These are phyloP conservation scores for Rhododendron griersonianum DNA, from an alignment of 148 eudicot species.

Conservation along the genomic window DNA sequence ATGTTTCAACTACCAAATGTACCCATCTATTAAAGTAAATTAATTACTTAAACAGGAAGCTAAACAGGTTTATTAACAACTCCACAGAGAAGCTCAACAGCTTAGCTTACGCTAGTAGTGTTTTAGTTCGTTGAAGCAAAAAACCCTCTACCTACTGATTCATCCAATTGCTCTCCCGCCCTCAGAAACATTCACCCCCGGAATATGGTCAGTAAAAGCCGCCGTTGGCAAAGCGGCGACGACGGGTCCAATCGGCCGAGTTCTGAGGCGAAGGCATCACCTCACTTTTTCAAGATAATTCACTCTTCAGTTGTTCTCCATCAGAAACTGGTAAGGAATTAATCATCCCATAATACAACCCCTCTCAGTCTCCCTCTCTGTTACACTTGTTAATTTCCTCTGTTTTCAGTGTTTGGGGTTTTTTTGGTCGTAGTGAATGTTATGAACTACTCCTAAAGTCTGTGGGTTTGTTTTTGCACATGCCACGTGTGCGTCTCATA, in stretches of 20 bases:
- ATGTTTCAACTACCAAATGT: too few species aligned
- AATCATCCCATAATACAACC: background rate
- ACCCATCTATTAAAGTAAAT: too few species aligned
- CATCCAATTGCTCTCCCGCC: background rate
- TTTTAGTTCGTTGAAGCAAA: background rate
- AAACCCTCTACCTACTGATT: background rate
- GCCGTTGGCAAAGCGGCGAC: too few species aligned
- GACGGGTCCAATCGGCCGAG: background rate
- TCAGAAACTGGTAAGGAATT: conserved; percentile 8
- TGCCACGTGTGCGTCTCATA: too few species aligned
- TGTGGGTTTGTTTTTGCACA: background rate
- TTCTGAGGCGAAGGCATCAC: background rate
- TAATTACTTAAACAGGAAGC: too few species aligned
- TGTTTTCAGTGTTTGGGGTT: background rate
- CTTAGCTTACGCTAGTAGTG: too few species aligned
- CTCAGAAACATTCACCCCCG: background rate
- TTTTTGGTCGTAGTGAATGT: background rate
- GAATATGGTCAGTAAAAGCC: background rate
- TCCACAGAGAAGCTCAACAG: too few species aligned
- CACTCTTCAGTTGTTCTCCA: background rate
- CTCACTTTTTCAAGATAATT: conserved; percentile 15
- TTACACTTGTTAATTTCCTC: background rate
- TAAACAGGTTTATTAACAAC: too few species aligned
- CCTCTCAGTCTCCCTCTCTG: background rate
- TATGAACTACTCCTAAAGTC: too few species aligned